Evolutionary conservation across 768 basidiomycete genomes (phyloP).

Genomic region (Rhodosporidiobolus odoratus): DNA sequence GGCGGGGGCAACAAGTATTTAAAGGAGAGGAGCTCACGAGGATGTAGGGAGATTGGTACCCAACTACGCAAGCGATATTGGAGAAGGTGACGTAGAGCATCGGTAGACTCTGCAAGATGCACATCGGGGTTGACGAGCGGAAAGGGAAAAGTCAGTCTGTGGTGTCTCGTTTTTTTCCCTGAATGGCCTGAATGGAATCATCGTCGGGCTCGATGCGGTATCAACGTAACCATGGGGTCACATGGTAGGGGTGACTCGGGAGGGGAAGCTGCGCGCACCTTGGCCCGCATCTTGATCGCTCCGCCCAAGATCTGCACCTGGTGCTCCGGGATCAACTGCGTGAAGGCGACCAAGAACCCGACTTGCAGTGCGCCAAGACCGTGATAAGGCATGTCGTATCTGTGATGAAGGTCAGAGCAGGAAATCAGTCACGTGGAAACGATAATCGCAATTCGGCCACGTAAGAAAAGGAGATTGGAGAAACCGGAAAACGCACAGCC

Average conservation of each 20-base stretch:
- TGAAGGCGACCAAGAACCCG: constrained; percentile 87
- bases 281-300: constrained; percentile 75
- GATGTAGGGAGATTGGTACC: constrained; percentile 83
- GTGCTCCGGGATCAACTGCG: constrained; percentile 95
- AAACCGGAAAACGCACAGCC: constrained; percentile 29
- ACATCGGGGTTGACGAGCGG: neutral
- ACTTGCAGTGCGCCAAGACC: constrained; percentile 89
- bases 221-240: too few relatives aligned
- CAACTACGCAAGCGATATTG: constrained; percentile 72
- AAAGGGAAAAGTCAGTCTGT: too few relatives aligned
- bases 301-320: constrained; percentile 84
- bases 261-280: constrained; percentile 60
- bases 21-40: constrained; percentile 45
- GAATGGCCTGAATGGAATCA: too few relatives aligned
- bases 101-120: constrained; percentile 65
- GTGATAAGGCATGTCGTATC: constrained; percentile 82
- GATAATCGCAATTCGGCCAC: too few relatives aligned
- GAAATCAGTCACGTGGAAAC: too few relatives aligned
- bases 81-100: constrained; percentile 90
- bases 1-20: too few relatives aligned
- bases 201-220: too few relatives aligned
- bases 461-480: neutral
- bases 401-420: too few relatives aligned
- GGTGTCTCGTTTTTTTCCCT: too few relatives aligned
- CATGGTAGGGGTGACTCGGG: too few relatives aligned